Evolutionary conservation across 2,329 filamentous ascomycete genomes (phyloP).

Genomic region (Cercospora beticola): DNA sequence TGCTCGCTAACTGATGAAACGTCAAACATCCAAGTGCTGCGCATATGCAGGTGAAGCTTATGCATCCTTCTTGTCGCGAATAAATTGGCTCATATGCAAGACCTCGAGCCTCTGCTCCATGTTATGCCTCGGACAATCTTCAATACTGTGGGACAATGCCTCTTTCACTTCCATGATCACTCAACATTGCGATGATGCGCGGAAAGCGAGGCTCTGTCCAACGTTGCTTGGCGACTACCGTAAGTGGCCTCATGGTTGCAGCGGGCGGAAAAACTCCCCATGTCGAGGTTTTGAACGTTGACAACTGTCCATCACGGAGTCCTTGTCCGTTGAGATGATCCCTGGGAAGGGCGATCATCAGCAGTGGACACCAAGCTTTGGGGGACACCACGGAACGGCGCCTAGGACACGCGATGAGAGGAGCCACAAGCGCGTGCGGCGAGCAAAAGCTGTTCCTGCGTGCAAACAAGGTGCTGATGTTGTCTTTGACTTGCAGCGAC

Average conservation of each 20-base stretch:
- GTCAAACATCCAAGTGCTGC: background rate
- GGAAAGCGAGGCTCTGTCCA: background rate
- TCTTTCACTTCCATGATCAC: background rate
- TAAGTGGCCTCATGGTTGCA: background rate
- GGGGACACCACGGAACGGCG: background rate
- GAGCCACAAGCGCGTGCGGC: background rate
- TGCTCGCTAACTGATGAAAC: background rate
- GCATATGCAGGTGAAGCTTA: background rate
- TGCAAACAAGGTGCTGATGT: background rate
- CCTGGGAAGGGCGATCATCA: background rate
- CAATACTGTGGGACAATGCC: background rate
- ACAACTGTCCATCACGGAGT: background rate
- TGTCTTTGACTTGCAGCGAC: background rate
- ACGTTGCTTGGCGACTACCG: background rate
- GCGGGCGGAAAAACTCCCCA: background rate
- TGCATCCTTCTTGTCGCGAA: background rate
- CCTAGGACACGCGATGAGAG: background rate
- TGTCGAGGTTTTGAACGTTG: background rate
- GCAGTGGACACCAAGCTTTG: conserved; percentile 1
- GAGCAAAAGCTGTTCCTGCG: background rate
- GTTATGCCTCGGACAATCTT: background rate
- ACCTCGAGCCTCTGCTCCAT: background rate
- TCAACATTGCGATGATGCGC: background rate
- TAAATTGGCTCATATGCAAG: background rate
- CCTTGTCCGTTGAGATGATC: background rate